Base-by-base conservation (phyloP, 2,329 filamentous ascomycete species). In the Ophiostoma piceae region DNA sequence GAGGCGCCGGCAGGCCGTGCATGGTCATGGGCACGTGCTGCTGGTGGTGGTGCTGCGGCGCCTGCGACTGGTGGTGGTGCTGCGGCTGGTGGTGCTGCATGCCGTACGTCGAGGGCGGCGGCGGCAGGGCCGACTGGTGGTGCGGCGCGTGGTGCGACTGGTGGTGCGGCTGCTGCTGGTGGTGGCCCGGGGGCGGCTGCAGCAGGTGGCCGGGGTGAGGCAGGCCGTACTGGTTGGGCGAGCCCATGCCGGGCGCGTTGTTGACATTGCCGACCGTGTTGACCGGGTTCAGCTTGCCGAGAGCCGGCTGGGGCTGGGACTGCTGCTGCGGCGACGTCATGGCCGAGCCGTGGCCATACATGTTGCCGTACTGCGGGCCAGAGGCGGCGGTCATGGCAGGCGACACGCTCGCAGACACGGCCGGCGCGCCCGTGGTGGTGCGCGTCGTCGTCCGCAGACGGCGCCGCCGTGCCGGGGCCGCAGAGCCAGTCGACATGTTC, bases 71-170 rank as follows among this genome's bases (percentile, higher is more conserved):
- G n/a, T 73, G 68, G 7, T 32, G 68, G 12, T 32, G 60, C 12
- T 64, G 60, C 14, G 26, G 51, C n/a, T 68, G 68, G 11, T 66
- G 62, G 1, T 69, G 60, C 12, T 73, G 67, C 51, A 57, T 57
- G 51, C n/a, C 51, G 16, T 57, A 57, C 16, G 51, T 16, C 51
- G 8, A 16, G 9, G 51, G 51, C 51, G 51, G 51, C 2, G 51
- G 51, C 51, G 51, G 51, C 22, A 57, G 51, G 8, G 51, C 8
- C 51, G 51, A 57, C 51, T 11, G n/a, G 22, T 73, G 66, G 47
- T 73, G 68, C 54, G 72, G 26, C 1, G 51, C 12, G 22, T 73
- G 66, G 47, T 73, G 68, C 54, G 72, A 68, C 54, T 68, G 51
- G 67, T 67, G 70, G n/a, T 67, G 67, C 26, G 62, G 29, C 14